Base-by-base conservation (phyloP, 2,329 filamentous ascomycete species). In the Phialophora verrucosa region DNA sequence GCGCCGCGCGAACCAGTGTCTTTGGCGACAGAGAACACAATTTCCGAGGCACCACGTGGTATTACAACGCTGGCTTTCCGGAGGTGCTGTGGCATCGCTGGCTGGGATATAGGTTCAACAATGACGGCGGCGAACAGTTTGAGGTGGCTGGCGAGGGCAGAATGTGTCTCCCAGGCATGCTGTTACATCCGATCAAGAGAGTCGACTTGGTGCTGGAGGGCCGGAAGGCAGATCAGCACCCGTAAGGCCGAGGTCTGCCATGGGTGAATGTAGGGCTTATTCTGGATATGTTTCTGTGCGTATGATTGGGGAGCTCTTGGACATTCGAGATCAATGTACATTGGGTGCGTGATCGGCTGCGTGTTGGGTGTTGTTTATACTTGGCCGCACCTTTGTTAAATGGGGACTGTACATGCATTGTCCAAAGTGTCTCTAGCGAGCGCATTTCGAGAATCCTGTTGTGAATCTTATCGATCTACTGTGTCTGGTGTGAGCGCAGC, bases 1-100 rank as follows among this genome's bases (percentile, higher is more conserved):
- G 92, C n/a, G 91, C 90, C 31, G 83, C 89, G 4, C 83, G 88
- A 25, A 90, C 88, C 2, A 89, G 88, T 12, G 84, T 94, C 20
- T 94, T 91, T 75, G 91, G 91, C 44, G 91, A 95, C 72, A 85
- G 92, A 20, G 93, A 97, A 79, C 92, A 95, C 78, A 97, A 97
- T 77, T 90, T 97, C 75, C 84, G 85, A 62, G 93, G 93, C 0
- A 88, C 92, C 74, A 92, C 89, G 23, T 98, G 93, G 93, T 97
- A 95, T 78, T 97, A 96, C 78, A 91, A 93, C 71, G 90, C 91
- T 0, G 88, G 88, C 1, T 97, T 97, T 75, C 88, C 91, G 6
- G 86, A 88, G 2, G 92, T 92, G 70, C 74, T 98, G 74, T 97
- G 95, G 82, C 85, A 88, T 58, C 84, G 92, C 67, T 98, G 94